phyloP scores from a whole-genome alignment of 345 rosid species.

The Arabis hirsuta region DNA sequence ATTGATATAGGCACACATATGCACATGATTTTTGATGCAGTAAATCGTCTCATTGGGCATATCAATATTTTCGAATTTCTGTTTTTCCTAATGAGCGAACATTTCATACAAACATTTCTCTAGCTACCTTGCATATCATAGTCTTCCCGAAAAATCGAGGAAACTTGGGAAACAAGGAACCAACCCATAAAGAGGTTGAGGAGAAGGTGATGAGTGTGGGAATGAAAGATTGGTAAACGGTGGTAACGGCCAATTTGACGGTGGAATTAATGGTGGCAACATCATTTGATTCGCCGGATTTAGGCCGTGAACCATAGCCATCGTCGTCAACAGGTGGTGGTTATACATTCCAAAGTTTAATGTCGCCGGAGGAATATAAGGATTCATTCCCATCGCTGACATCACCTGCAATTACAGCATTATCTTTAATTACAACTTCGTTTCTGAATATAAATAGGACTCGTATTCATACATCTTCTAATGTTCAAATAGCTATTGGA shows the following conservation, averaged over 20 bases:
- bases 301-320: conserved; percentile 27
- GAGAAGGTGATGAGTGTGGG: conserved; percentile 24
- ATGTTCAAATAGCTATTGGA: too few species aligned
- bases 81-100: not conserved
- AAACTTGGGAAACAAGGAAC: conserved; percentile 29
- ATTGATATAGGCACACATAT: too few species aligned
- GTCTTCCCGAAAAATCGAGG: conserved; percentile 10
- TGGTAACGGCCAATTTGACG: conserved; percentile 22
- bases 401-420: conserved; percentile 26
- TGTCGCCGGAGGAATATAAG: conserved; percentile 20
- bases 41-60: not conserved
- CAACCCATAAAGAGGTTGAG: conserved; percentile 19
- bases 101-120: conserved; percentile 5
- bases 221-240: conserved; percentile 14
- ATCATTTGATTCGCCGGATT: conserved; percentile 10
- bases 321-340: conserved; percentile 23
- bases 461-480: not conserved
- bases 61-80: not conserved
- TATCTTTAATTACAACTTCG: not conserved
- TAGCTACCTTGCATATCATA: conserved; percentile 21
- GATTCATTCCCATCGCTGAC: conserved; percentile 37
- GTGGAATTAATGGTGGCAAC: conserved; percentile 9
- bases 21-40: not conserved
- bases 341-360: conserved; percentile 22
- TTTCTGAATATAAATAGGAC: conserved; percentile 13